A percentile compares a stretch with the other conserved stretches of the same genome.
Evolutionary conservation across 2,329 filamentous ascomycete species (phyloP).

Genomic region (Aspergillus piperis): DNA sequence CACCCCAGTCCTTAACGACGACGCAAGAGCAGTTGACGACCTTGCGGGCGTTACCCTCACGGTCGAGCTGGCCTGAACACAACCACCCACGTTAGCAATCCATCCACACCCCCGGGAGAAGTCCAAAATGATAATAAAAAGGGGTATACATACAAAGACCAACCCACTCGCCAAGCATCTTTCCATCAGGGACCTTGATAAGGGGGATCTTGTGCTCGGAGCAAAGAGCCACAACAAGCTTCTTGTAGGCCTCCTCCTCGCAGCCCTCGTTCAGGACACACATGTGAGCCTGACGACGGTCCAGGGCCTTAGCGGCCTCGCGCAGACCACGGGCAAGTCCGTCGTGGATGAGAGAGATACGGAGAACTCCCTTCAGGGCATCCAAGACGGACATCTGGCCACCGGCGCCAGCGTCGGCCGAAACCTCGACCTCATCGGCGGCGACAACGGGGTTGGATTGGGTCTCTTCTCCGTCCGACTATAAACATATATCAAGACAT

Average conservation of each 20-base stretch:
- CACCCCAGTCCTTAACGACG: slow-evolving; percentile 99
- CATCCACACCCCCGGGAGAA: too few species aligned
- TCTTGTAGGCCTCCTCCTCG: slow-evolving; percentile 99
- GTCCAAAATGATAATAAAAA: too few species aligned
- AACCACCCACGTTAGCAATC: background rate
- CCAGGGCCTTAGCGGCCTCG: slow-evolving; percentile 97
- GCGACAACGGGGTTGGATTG: slow-evolving; percentile 65
- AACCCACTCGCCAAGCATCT: slow-evolving; percentile 99
- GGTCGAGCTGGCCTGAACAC: slow-evolving; percentile 86
- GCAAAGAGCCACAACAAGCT: slow-evolving; percentile 98
- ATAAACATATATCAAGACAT: slow-evolving; percentile 10
- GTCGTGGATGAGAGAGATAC: slow-evolving; percentile 99
- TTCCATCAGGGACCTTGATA: slow-evolving; percentile 99
- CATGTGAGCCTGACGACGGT: slow-evolving; percentile 99
- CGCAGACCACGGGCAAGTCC: slow-evolving; percentile 97
- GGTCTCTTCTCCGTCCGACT: slow-evolving; percentile 99
- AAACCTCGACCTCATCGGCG: slow-evolving; percentile 91
- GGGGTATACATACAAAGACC: slow-evolving; percentile 71
- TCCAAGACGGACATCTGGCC: slow-evolving; percentile 92
- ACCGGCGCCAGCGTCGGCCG: slow-evolving; percentile 73
- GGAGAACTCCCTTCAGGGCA: slow-evolving; percentile 97
- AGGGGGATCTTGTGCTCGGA: slow-evolving; percentile 99
- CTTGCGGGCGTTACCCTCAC: slow-evolving; percentile 99
- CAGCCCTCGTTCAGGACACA: slow-evolving; percentile 99
- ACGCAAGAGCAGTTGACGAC: slow-evolving; percentile 99